These are phyloP conservation scores for Calonectria naviculata DNA, from an alignment of 2,329 filamentous ascomycete species.

Conservation along the genomic window DNA sequence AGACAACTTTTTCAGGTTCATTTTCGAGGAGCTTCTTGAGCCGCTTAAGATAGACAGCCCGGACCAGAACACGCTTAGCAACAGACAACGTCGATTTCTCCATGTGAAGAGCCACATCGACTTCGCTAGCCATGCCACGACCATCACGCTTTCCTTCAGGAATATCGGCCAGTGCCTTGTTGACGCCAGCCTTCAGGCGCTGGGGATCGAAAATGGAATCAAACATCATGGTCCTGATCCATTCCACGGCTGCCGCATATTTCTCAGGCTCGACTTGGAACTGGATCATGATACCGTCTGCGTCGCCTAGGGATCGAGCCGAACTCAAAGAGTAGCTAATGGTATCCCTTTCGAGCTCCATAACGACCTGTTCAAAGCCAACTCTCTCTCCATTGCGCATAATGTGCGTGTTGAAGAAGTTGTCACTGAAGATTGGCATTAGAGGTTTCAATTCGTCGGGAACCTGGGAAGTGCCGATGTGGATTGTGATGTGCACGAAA, in stretches of 20 bases:
- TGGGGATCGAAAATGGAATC: slow-evolving; percentile 86
- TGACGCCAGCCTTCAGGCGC: slow-evolving; percentile 72
- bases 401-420: slow-evolving; percentile 95
- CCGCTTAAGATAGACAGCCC: slow-evolving; percentile 86
- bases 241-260: slow-evolving; percentile 83
- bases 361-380: slow-evolving; percentile 92
- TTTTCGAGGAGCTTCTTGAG: slow-evolving; percentile 83
- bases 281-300: slow-evolving; percentile 83
- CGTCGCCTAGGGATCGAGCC: slow-evolving; percentile 76
- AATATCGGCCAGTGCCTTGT: slow-evolving; percentile 89
- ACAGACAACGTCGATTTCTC: slow-evolving; percentile 80
- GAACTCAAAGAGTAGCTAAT: slow-evolving; percentile 82
- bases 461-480: slow-evolving; percentile 81
- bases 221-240: slow-evolving; percentile 88
- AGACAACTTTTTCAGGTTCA: slow-evolving; percentile 80
- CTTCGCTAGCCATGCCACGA: slow-evolving; percentile 71
- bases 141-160: slow-evolving; percentile 93
- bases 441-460: slow-evolving; percentile 88
- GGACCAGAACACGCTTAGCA: slow-evolving; percentile 85
- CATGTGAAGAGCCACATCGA: slow-evolving; percentile 84
- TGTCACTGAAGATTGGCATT: slow-evolving; percentile 85
- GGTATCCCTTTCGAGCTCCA: slow-evolving; percentile 90
- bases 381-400: slow-evolving; percentile 79
- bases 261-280: slow-evolving; percentile 91
- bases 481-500: slow-evolving; percentile 87